Conservation (phyloP, 1,139 yeast genomes). For the Hyphopichia wangnamkhiaoensis region DNA sequence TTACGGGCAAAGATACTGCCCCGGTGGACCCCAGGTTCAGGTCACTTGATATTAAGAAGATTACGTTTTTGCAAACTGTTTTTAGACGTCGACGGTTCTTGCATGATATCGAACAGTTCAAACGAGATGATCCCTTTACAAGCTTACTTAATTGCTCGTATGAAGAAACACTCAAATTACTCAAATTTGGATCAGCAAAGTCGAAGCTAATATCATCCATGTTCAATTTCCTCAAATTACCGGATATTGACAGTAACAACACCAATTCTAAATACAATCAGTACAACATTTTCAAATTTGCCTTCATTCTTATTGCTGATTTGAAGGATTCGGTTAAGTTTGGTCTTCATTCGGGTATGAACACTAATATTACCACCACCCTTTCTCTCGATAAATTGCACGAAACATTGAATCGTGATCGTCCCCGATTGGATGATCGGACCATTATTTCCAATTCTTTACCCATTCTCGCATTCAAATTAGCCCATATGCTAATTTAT, state of each 20-base stretch:
- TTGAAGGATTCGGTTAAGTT: conserved; percentile 17
- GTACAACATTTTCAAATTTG: conserved; percentile 20
- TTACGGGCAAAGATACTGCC: too few relatives aligned
- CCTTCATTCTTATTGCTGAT: conserved; percentile 27
- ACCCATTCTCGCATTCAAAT: conserved; percentile 18
- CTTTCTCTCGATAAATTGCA: background rate
- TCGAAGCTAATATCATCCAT: background rate
- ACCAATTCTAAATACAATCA: background rate
- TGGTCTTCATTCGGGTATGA: conserved; percentile 27
- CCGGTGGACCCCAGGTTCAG: too few relatives aligned
- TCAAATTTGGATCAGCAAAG: background rate
- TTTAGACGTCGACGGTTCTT: too few relatives aligned
- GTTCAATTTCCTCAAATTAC: background rate
- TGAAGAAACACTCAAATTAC: background rate
- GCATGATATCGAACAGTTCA: background rate
- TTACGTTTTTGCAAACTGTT: background rate
- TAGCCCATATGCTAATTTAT: conserved; percentile 15
- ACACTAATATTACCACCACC: conserved; percentile 17
- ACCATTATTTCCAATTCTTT: conserved; percentile 3
- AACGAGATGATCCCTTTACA: background rate
- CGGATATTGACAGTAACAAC: conserved; percentile 3
- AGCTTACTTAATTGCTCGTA: conserved; percentile 1
- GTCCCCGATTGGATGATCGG: conserved; percentile 1
- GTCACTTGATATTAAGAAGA: background rate
- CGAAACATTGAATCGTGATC: background rate